These are phyloP conservation scores for Lecanicillium sp. DNA, from an alignment of 2,329 filamentous ascomycete species.

Conservation along the genomic window DNA sequence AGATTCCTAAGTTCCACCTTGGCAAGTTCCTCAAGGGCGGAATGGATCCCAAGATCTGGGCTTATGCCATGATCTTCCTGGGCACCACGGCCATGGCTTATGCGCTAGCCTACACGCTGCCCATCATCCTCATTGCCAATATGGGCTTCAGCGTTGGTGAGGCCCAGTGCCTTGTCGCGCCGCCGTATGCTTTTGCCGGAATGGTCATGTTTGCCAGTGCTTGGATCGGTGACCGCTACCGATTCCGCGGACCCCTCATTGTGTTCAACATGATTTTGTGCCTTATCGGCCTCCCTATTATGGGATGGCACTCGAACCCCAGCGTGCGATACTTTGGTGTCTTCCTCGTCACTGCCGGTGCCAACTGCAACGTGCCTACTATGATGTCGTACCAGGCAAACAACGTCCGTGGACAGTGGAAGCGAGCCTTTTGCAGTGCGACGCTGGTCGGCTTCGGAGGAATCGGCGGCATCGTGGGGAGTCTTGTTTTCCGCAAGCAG, in stretches of 20 bases:
- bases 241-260: conserved; percentile 58
- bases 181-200: conserved; percentile 59
- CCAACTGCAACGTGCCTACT: conserved; percentile 69
- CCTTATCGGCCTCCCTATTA: conserved; percentile 63
- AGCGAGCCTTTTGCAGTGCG: conserved; percentile 71
- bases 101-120: conserved; percentile 70
- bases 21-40: conserved; percentile 37
- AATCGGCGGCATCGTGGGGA: conserved; percentile 70
- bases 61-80: conserved; percentile 52
- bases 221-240: conserved; percentile 60
- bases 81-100: conserved; percentile 66
- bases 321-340: conserved; percentile 64
- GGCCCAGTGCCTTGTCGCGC: conserved; percentile 64
- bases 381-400: conserved; percentile 77
- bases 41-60: conserved; percentile 53
- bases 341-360: conserved; percentile 68
- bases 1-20: conserved; percentile 44
- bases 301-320: conserved; percentile 55
- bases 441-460: conserved; percentile 70
- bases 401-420: conserved; percentile 85
- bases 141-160: conserved; percentile 58
- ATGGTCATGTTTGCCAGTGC: conserved; percentile 53
- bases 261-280: conserved; percentile 57
- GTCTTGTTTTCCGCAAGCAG: conserved; percentile 59
- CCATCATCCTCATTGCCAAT: conserved; percentile 58